These are phyloP conservation scores for Vinca major DNA, from an alignment of 305 asterid species.

Conservation along the genomic window DNA sequence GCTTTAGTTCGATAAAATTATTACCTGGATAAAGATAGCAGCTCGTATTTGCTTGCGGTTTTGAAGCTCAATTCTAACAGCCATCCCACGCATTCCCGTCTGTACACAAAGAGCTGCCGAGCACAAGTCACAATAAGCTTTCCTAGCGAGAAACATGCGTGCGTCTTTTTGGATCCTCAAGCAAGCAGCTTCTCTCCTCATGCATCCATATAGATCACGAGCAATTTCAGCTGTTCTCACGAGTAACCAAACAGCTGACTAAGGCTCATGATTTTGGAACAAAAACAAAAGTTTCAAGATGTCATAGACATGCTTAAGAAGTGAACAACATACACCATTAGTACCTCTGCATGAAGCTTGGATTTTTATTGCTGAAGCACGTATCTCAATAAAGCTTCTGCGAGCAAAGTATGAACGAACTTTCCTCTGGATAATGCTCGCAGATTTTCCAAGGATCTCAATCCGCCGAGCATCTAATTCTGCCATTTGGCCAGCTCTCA, in stretches of 20 bases:
- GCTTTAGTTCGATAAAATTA: background rate
- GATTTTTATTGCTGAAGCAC: slow-evolving; percentile 44
- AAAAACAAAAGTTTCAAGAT: background rate
- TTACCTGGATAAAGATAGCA: slow-evolving; percentile 57
- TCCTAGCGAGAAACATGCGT: slow-evolving; percentile 47
- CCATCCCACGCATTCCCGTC: slow-evolving; percentile 55
- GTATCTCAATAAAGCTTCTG: slow-evolving; percentile 36
- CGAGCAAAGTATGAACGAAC: slow-evolving; percentile 43
- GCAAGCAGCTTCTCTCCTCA: slow-evolving; percentile 61
- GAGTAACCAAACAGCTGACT: slow-evolving; percentile 7
- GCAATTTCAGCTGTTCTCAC: slow-evolving; percentile 48
- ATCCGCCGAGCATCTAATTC: slow-evolving; percentile 58
- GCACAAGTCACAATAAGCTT: slow-evolving; percentile 31
- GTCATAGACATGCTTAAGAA: background rate
- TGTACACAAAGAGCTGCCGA: slow-evolving; percentile 52
- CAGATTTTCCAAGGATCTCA: slow-evolving; percentile 71
- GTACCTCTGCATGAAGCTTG: slow-evolving; percentile 82
- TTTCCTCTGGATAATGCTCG: slow-evolving; percentile 57
- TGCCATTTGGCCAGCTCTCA: slow-evolving; percentile 96
- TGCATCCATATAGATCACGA: slow-evolving; percentile 35
- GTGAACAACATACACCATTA: slow-evolving; percentile 7
- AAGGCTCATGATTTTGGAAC: background rate
- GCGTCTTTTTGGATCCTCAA: slow-evolving; percentile 55
- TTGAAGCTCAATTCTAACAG: slow-evolving; percentile 48
- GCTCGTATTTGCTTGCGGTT: slow-evolving; percentile 38